Evolutionary conservation across 768 basidiomycete species (phyloP).

Genomic region (Boletus vinaceobasis): DNA sequence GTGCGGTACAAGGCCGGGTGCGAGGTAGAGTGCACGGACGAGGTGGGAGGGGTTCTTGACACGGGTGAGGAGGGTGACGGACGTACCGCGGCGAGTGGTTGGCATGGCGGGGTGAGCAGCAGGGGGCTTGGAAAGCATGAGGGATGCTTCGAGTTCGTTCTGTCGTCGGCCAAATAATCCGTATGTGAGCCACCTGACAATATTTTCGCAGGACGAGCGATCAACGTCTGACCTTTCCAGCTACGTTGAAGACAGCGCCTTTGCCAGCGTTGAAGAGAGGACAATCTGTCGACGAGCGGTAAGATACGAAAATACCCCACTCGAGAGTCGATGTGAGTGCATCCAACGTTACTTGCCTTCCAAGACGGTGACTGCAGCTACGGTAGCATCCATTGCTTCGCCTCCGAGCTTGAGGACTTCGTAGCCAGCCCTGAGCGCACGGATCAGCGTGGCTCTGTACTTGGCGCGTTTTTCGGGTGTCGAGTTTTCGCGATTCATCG

Average conservation of each 20-base stretch:
- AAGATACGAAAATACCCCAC: not conserved
- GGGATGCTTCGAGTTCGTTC: conserved; percentile 80
- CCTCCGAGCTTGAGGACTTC: conserved; percentile 62
- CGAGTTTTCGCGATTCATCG: conserved; percentile 53
- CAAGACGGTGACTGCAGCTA: conserved; percentile 68
- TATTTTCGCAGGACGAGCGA: not conserved
- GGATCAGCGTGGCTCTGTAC: conserved; percentile 54
- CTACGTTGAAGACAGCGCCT: conserved; percentile 80
- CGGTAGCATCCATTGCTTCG: conserved; percentile 79
- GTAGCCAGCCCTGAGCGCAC: conserved; percentile 61
- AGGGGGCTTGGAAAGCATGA: conserved; percentile 81
- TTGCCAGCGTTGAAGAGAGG: conserved; percentile 78
- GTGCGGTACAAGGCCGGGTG: conserved; percentile 61
- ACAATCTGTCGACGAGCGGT: conserved; percentile 45
- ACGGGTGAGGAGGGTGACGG: conserved; percentile 61
- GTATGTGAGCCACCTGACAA: not conserved
- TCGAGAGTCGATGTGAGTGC: not conserved
- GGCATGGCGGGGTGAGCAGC: conserved; percentile 58
- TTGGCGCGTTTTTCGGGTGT: conserved; percentile 57
- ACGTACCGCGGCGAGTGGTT: conserved; percentile 56
- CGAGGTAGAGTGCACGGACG: conserved; percentile 65
- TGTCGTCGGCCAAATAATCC: conserved; percentile 23
- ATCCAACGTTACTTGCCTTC: conserved; percentile 49
- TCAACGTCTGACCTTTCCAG: conserved; percentile 61
- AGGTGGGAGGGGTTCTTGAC: conserved; percentile 72